Base-by-base conservation (phyloP, 108 stramenopile species). In the Conticribra guillardii region DNA sequence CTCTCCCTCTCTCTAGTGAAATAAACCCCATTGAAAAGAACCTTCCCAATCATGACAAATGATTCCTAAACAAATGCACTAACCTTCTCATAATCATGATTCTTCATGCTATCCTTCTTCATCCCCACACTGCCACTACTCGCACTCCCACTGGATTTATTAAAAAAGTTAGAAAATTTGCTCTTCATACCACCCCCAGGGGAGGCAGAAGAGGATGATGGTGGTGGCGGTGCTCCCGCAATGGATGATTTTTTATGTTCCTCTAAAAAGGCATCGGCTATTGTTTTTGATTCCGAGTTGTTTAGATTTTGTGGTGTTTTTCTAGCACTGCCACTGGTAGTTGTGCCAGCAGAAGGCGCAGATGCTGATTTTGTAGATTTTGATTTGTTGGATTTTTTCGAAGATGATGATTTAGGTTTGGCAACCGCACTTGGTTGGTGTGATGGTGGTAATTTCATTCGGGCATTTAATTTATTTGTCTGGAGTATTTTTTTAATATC, bases 391-490 rank as follows among this genome's bases (percentile, higher is more conserved):
- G 37, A 41, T 11, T 41, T 41, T 41, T 11, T 41, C 8, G 37
- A 41, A 5, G 37, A 41, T 5, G 37, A 41, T 41, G 37, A 41
- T 11, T 41, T 41, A 41, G 37, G 37, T 41, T 41, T 41, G 37
- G 37, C 5, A 41, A 41, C 11, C 8, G 37, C 37, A 41, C 8
- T 41, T 5, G 8, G 8, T 41, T 41, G 62, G 29, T 63, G 62
- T 5, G 19, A 18, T 47, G 24, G 24, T n/a, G 44, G 29, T 5
- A 63, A 28, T 48, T 63, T 50, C 62, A 49, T 63, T 63, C 27
- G 19, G 47, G 62, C 62, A 15, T 17, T 9, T 17, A 49, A 45
- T 11, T 50, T 48, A 50, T 63, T 63, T 18, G 47, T 48, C 29
- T 63, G 41, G 21, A 63, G n/a, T 18, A 37, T 28, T 28, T 48